These are phyloP conservation scores for Vitis riparia DNA, from an alignment of 164 flowering plant species.

Conservation along the genomic window DNA sequence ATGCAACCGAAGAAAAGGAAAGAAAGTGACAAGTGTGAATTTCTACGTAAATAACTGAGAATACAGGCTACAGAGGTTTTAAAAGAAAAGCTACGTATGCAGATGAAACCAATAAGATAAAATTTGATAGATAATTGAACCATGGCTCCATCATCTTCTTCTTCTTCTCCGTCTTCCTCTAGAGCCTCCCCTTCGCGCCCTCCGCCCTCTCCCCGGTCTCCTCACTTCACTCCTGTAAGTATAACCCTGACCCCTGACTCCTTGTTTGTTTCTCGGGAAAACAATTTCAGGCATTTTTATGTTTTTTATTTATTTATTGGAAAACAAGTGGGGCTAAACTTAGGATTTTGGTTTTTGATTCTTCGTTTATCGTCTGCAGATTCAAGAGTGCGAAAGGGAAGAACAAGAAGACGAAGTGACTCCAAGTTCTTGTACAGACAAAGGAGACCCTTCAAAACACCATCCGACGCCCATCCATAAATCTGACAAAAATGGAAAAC, in stretches of 20 bases:
- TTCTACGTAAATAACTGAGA: background rate
- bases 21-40: slow-evolving; percentile 2
- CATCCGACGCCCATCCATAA: slow-evolving; percentile 56
- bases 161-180: slow-evolving; percentile 36
- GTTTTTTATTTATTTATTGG: background rate
- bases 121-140: background rate
- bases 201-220: slow-evolving; percentile 38
- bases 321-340: background rate
- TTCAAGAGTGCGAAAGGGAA: slow-evolving; percentile 46
- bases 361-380: slow-evolving; percentile 31
- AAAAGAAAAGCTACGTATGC: background rate
- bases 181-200: slow-evolving; percentile 27
- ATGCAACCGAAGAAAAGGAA: slow-evolving; percentile 12
- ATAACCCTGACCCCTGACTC: no score
- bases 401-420: slow-evolving; percentile 29
- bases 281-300: background rate
- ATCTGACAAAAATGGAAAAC: slow-evolving; percentile 8
- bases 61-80: no score
- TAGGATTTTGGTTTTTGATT: background rate
- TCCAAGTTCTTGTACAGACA: slow-evolving; percentile 6
- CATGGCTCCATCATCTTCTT: slow-evolving; percentile 41
- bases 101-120: background rate
- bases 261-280: slow-evolving; percentile 7
- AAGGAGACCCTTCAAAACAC: slow-evolving; percentile 26
- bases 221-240: slow-evolving; percentile 65